These are phyloP conservation scores for Dalbergia cultrata DNA, from an alignment of 306 rosid species.

Conservation along the genomic window DNA sequence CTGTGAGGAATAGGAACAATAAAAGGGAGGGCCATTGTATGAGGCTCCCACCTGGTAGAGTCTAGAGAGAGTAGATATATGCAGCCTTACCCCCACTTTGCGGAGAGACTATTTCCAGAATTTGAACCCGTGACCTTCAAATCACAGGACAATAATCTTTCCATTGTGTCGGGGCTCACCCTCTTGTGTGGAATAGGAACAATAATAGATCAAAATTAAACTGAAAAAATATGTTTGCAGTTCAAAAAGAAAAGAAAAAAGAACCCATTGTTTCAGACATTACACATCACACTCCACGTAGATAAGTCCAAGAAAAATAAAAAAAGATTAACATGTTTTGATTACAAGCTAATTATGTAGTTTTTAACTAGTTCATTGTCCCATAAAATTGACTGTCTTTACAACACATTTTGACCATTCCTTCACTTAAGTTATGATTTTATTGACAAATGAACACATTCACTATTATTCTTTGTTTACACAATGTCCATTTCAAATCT, in stretches of 20 bases:
- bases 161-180: too few species aligned
- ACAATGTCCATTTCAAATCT: slow-evolving; percentile 15
- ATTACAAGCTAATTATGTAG: neutral
- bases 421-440: neutral
- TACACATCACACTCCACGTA: neutral
- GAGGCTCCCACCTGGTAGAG: too few species aligned
- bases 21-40: too few species aligned
- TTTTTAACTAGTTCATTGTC: neutral
- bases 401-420: neutral
- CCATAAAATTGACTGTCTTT: neutral
- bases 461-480: slow-evolving; percentile 19
- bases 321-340: neutral
- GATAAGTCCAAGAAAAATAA: neutral
- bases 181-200: neutral
- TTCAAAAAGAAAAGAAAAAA: neutral
- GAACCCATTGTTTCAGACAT: neutral
- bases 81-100: too few species aligned
- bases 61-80: too few species aligned
- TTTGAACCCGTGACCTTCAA: too few species aligned
- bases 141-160: too few species aligned
- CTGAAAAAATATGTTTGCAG: slow-evolving; percentile 7
- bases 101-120: too few species aligned
- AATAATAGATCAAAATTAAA: neutral
- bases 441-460: slow-evolving; percentile 16
- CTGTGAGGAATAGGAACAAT: neutral